Base-by-base conservation (phyloP, 257 asterid genomes). In the Penstemon barbatus region DNA sequence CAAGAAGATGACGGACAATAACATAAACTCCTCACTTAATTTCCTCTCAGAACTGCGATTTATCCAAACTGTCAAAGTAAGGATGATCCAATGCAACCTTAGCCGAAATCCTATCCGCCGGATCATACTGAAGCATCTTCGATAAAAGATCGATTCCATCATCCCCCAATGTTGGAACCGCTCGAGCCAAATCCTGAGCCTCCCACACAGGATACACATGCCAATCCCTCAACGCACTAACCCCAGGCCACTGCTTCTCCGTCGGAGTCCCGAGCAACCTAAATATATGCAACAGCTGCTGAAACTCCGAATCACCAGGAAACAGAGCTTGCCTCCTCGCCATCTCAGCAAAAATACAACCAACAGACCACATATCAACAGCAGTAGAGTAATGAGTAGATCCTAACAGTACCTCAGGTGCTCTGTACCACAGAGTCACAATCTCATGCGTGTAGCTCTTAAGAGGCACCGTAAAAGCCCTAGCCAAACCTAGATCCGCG, bases 331-430 rank as follows among this genome's bases (percentile, higher is more conserved):
- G 98, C 67, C 95, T 83, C 71, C 97, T 80, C 15, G 50, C 96
- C 98, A 92, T 90, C 84, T 92, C 98, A 49, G 97, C 98, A 63
- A 90, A 93, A 62, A 93, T 93, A 75, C 98, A 93, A 33, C 97
- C 98, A 61, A 90, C 98, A 51, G 98, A 93, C 97, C 96, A 93
- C 92, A 93, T 93, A 76, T 93, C 98, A 71, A 93, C 98, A 0
- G 83, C 95, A 3, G 97, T 88, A 0, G 98, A 90, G 83, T 93
- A 90, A 75, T 88, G 94, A n/a, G 96, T 80, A 41, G 96, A 79
- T 69, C 97, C 97, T 45, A 93, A 80, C 68, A 93, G 83, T 39
- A 93, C 97, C 82, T 93, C 97, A 0, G 98, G 98, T 38, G 98
- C 97, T 82, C 98, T 85, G 65, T 93, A 93, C 97, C 97, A 93